Conservation (phyloP, 2,329 filamentous ascomycete species). For the Aspergillus sojae region DNA sequence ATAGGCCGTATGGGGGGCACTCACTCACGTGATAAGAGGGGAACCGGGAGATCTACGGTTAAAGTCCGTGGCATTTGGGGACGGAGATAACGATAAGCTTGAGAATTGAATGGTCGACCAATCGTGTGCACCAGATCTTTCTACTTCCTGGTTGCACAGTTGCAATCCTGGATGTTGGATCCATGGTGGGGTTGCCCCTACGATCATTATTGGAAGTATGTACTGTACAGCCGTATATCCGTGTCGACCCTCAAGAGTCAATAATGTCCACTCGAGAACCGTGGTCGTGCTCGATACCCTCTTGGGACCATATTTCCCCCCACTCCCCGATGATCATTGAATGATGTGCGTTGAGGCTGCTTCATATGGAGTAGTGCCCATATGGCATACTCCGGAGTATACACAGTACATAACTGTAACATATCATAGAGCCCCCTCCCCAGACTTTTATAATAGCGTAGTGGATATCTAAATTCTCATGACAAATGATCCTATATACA, state of each 20-base stretch:
- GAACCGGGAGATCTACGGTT: constrained; percentile 11
- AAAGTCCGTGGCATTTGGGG: not conserved
- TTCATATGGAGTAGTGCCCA: not conserved
- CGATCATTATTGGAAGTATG: not conserved
- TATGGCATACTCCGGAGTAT: not conserved
- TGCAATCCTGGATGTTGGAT: not conserved
- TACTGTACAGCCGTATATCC: not conserved
- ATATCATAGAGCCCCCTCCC: not conserved
- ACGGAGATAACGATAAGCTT: not conserved
- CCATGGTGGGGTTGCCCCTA: not conserved
- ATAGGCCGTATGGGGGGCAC: not conserved
- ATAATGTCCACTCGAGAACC: not conserved
- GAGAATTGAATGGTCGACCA: not conserved
- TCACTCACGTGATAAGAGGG: constrained; percentile 2
- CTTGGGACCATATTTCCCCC: not conserved
- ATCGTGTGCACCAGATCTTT: not conserved
- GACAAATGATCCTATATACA: constrained; percentile 3
- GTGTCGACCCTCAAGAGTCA: not conserved
- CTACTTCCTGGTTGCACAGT: not conserved
- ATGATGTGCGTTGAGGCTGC: not conserved
- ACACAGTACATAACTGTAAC: not conserved
- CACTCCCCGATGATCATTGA: not conserved
- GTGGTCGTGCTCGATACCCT: not conserved
- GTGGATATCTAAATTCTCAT: not conserved
- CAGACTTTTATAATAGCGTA: not conserved